Percentiles rank a stretch among this genome's conserved stretches.
Evolutionary conservation across 2,329 filamentous ascomycete species (phyloP).

Genomic region (Aciculosporium take): DNA sequence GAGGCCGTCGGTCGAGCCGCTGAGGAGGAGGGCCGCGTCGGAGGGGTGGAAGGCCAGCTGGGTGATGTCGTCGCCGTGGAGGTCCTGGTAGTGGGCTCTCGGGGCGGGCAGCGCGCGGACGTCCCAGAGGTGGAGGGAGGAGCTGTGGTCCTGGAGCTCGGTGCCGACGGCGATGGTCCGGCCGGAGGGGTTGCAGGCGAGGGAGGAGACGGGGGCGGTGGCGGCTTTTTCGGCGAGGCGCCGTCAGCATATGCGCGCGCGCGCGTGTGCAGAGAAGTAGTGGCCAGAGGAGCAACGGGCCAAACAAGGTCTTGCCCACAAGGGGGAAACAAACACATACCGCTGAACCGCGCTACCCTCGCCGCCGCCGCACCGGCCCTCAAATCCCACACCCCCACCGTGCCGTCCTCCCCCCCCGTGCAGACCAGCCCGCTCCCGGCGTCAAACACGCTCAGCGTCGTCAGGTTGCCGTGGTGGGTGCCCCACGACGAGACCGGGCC

Average conservation of each 20-base stretch:
- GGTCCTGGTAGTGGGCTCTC: slow-evolving; percentile 43
- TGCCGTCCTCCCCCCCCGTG: slow-evolving; percentile 59
- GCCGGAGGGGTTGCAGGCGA: slow-evolving; percentile 44
- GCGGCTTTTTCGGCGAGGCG: slow-evolving; percentile 20
- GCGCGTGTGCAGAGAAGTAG: too few relatives aligned
- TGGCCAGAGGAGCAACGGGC: neutral
- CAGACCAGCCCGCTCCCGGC: slow-evolving; percentile 39
- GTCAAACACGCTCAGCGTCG: slow-evolving; percentile 44
- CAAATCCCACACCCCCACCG: slow-evolving; percentile 52
- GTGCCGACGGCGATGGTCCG: slow-evolving; percentile 58
- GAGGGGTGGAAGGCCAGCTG: slow-evolving; percentile 44
- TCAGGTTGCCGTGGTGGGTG: slow-evolving; percentile 47
- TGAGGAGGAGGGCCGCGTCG: slow-evolving; percentile 49
- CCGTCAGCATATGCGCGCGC: neutral
- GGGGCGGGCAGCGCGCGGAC: slow-evolving; percentile 33
- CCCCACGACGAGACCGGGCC: slow-evolving; percentile 34
- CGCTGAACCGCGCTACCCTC: slow-evolving; percentile 30
- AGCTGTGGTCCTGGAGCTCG: slow-evolving; percentile 51
- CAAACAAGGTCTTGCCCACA: too few relatives aligned
- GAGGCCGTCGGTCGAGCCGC: slow-evolving; percentile 66
- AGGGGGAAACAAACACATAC: slow-evolving; percentile 24
- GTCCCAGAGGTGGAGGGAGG: slow-evolving; percentile 50
- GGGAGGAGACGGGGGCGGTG: slow-evolving; percentile 42
- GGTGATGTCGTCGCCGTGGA: slow-evolving; percentile 55
- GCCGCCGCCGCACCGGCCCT: slow-evolving; percentile 28